A percentile compares a stretch with the other conserved stretches of the same genome.
Conservation (phyloP, 306 rosid species). For the Coriaria nepalensis region DNA sequence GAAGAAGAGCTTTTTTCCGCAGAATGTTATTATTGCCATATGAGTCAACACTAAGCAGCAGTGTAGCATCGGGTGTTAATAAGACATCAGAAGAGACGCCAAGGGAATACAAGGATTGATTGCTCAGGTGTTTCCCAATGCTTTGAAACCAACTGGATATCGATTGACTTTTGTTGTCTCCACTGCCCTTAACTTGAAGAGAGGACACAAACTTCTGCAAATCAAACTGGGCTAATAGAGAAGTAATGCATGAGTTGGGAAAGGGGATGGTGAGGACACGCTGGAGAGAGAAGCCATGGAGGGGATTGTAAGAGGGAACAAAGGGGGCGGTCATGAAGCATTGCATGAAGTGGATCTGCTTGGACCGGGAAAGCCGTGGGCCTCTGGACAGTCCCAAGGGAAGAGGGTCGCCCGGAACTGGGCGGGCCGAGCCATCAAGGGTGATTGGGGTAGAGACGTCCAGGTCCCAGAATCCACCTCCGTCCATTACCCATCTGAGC, state of each 20-base stretch:
- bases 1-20: conserved; percentile 50
- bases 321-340: conserved; percentile 58
- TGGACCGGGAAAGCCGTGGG: conserved; percentile 51
- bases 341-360: conserved; percentile 74
- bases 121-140: conserved; percentile 32
- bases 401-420: conserved; percentile 47
- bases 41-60: conserved; percentile 51
- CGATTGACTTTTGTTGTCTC: conserved; percentile 20
- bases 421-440: conserved; percentile 48
- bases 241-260: conserved; percentile 25
- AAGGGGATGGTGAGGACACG: conserved; percentile 61
- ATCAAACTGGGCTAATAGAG: conserved; percentile 76
- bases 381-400: conserved; percentile 71
- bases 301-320: conserved; percentile 37
- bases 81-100: conserved; percentile 57
- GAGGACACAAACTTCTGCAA: conserved; percentile 58
- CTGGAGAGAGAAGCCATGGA: conserved; percentile 44
- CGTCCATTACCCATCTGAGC: conserved; percentile 88
- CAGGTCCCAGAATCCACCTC: conserved; percentile 62
- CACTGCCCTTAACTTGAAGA: conserved; percentile 29
- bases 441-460: conserved; percentile 69
- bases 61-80: conserved; percentile 45
- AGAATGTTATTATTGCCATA: conserved; percentile 29
- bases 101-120: conserved; percentile 60
- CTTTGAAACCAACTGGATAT: conserved; percentile 36